Conservation (phyloP, 768 basidiomycete genomes). For the Termitomyces sp. region DNA sequence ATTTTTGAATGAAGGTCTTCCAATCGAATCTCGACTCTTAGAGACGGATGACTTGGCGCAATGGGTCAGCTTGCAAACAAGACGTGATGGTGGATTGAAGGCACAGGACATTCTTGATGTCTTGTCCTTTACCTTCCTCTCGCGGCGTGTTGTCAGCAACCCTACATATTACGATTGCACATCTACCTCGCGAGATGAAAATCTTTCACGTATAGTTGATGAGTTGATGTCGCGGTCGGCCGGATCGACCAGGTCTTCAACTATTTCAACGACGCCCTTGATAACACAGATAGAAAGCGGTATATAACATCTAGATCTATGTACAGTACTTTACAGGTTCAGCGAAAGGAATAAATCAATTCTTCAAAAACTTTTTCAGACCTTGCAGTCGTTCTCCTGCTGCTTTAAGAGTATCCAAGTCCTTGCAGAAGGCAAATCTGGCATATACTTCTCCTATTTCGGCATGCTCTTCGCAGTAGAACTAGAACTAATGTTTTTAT, state of each 20-base stretch:
- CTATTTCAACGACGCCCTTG: neutral
- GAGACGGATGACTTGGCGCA: constrained; percentile 39
- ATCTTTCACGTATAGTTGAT: constrained; percentile 70
- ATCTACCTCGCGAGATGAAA: constrained; percentile 39
- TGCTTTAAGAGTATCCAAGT: constrained; percentile 70
- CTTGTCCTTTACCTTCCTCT: constrained; percentile 78
- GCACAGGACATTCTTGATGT: constrained; percentile 71
- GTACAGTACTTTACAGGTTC: constrained; percentile 3
- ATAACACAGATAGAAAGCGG: neutral
- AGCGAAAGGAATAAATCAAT: neutral
- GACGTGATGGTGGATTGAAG: constrained; percentile 30
- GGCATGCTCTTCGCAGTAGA: constrained; percentile 87
- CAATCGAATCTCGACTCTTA: constrained; percentile 76
- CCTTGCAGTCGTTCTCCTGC: constrained; percentile 81
- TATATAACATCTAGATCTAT: neutral
- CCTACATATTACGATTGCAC: constrained; percentile 77
- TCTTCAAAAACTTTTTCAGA: constrained; percentile 57
- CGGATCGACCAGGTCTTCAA: neutral
- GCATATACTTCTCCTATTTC: constrained; percentile 81
- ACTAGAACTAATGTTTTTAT: constrained; percentile 37
- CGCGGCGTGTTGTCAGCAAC: constrained; percentile 65
- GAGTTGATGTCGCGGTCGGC: constrained; percentile 23
- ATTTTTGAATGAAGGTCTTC: constrained; percentile 84
- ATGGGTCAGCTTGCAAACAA: constrained; percentile 41
- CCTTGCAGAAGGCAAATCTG: constrained; percentile 96